phyloP scores from a whole-genome alignment of 1,284 basidiomycete genomes.

The Trichosporon sp. region DNA sequence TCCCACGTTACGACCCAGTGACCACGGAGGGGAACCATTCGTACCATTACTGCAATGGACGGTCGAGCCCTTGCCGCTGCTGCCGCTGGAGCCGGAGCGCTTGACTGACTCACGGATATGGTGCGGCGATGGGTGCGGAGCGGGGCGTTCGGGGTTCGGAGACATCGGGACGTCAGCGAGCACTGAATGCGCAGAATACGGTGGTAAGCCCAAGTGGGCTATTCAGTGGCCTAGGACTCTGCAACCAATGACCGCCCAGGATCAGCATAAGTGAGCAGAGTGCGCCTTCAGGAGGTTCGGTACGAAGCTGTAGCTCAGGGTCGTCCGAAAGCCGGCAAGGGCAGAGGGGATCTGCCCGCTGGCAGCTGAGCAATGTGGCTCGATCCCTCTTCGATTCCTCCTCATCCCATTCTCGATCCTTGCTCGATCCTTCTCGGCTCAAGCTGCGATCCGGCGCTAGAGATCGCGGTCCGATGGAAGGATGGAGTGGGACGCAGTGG shows the following conservation, averaged over 20 bases:
- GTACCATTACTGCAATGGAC: no score
- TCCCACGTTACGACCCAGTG: not conserved
- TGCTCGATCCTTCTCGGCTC: not conserved
- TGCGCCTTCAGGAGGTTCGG: not conserved
- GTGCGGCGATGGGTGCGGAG: not conserved
- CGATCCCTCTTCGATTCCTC: not conserved
- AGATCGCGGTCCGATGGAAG: not conserved
- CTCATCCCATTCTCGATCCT: not conserved
- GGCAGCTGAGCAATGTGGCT: not conserved
- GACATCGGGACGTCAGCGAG: not conserved
- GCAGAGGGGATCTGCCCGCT: not conserved
- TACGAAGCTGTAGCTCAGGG: not conserved
- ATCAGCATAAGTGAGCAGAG: not conserved
- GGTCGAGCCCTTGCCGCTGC: not conserved
- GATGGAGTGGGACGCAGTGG: not conserved
- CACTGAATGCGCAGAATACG: not conserved
- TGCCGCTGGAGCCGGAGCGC: no score
- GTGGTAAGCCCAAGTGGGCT: no score
- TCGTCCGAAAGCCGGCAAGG: not conserved
- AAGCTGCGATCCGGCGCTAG: not conserved
- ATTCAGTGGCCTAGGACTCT: not conserved
- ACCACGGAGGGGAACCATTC: no score
- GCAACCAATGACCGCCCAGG: not conserved
- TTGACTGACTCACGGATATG: not conserved
- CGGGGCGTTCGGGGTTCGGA: not conserved